These are phyloP conservation scores for Geotrichum reessii DNA, from an alignment of 1,139 yeast genomes.

Conservation along the genomic window DNA sequence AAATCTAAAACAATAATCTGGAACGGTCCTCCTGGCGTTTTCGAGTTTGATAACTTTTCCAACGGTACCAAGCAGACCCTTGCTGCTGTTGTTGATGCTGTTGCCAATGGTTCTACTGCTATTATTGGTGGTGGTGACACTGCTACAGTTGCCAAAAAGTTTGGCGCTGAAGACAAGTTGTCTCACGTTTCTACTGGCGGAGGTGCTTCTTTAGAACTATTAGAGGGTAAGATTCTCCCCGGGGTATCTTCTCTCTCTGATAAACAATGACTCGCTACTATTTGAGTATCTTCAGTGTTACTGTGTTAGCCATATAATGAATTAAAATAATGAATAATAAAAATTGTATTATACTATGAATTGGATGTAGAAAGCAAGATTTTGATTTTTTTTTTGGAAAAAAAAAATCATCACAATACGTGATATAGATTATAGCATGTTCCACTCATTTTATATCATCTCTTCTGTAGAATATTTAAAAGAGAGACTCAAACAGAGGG, in stretches of 20 bases:
- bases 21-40: constrained; percentile 99
- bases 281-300: background rate
- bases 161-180: constrained; percentile 87
- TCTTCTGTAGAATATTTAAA: background rate
- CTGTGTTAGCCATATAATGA: background rate
- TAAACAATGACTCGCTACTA: constrained; percentile 39
- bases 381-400: too few relatives aligned
- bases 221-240: constrained; percentile 96
- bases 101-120: constrained; percentile 84
- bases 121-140: constrained; percentile 99
- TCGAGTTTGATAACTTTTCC: constrained; percentile 88
- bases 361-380: too few relatives aligned
- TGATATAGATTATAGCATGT: background rate
- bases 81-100: constrained; percentile 80
- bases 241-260: constrained; percentile 88
- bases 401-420: background rate
- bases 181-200: constrained; percentile 99
- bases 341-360: background rate
- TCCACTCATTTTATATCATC: background rate
- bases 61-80: constrained; percentile 83
- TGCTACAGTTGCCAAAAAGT: constrained; percentile 97
- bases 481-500: background rate
- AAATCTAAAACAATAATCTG: constrained; percentile 95
- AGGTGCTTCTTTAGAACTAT: constrained; percentile 96
- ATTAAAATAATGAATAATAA: background rate